Conservation (phyloP, 2,329 filamentous ascomycete genomes). For the Paraconiothyrium brasiliense region DNA sequence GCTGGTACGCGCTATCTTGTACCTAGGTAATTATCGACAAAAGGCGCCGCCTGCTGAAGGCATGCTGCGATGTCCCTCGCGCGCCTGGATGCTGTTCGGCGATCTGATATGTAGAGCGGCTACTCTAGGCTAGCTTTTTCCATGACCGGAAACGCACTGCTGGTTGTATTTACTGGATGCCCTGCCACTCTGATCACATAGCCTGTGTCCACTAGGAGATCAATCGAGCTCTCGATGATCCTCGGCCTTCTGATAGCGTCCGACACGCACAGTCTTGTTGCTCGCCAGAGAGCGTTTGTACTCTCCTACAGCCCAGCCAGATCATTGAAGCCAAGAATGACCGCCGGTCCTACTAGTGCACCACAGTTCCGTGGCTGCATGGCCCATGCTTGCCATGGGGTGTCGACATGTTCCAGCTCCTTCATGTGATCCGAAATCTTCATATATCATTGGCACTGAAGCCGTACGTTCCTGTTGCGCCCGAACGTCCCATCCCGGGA, state of each 20-base stretch:
- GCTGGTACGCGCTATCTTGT: conserved; percentile 71
- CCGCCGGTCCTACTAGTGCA: conserved; percentile 1
- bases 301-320: neutral
- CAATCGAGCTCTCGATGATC: conserved; percentile 15
- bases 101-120: conserved; percentile 44
- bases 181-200: conserved; percentile 29
- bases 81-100: conserved; percentile 43
- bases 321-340: neutral
- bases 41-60: conserved; percentile 65
- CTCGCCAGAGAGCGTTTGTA: conserved; percentile 1
- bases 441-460: neutral
- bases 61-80: conserved; percentile 46
- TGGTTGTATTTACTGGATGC: conserved; percentile 35
- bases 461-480: neutral
- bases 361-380: neutral
- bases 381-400: neutral
- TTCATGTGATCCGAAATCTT: conserved; percentile 1
- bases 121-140: conserved; percentile 40
- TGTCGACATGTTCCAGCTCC: neutral
- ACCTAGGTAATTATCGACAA: conserved; percentile 69
- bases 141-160: conserved; percentile 33
- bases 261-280: conserved; percentile 10
- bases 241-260: conserved; percentile 12
- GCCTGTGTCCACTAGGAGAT: conserved; percentile 16
- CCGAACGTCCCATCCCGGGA: neutral